Conservation (phyloP, 2,329 filamentous ascomycete genomes). For the Eutypa lata region DNA sequence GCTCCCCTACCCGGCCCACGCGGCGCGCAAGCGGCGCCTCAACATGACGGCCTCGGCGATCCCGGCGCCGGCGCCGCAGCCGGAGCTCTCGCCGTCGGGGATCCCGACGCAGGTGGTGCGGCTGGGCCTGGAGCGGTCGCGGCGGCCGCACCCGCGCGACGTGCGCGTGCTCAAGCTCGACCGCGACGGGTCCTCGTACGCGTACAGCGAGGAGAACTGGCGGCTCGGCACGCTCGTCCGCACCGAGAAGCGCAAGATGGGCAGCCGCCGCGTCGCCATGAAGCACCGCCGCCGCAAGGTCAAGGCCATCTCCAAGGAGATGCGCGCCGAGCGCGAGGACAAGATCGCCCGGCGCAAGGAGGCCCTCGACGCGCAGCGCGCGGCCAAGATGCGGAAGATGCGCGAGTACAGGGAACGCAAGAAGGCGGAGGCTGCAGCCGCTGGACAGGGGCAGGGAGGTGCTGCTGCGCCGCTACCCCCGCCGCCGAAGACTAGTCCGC, state of each 20-base stretch:
- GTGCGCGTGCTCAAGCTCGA: slow-evolving; percentile 46
- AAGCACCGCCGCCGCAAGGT: slow-evolving; percentile 44
- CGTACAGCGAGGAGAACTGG: slow-evolving; percentile 60
- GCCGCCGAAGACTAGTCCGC: slow-evolving; percentile 12
- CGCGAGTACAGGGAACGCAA: slow-evolving; percentile 19
- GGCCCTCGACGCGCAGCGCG: slow-evolving; percentile 22
- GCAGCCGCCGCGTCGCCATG: slow-evolving; percentile 45
- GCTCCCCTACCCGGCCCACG: slow-evolving; percentile 73
- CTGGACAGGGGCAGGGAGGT: no score
- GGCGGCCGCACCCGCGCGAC: slow-evolving; percentile 32
- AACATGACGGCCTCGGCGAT: slow-evolving; percentile 63
- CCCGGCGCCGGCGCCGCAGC: slow-evolving; percentile 28
- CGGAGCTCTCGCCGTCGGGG: slow-evolving; percentile 45
- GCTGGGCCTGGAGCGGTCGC: slow-evolving; percentile 17
- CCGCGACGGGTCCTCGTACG: slow-evolving; percentile 42
- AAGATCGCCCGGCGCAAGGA: slow-evolving; percentile 29
- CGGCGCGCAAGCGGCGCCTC: slow-evolving; percentile 70
- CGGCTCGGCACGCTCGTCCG: slow-evolving; percentile 52
- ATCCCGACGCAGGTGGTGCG: slow-evolving; percentile 47
- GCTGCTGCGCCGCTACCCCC: slow-evolving; percentile 7
- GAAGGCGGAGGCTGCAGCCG: slow-evolving; percentile 3
- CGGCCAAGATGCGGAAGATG: slow-evolving; percentile 17
- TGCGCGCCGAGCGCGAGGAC: slow-evolving; percentile 26
- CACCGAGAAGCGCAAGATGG: slow-evolving; percentile 43
- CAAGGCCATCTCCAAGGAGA: slow-evolving; percentile 26